Evolutionary conservation across 305 asterid species (phyloP).

Genomic region (Fraxinus dipetala): DNA sequence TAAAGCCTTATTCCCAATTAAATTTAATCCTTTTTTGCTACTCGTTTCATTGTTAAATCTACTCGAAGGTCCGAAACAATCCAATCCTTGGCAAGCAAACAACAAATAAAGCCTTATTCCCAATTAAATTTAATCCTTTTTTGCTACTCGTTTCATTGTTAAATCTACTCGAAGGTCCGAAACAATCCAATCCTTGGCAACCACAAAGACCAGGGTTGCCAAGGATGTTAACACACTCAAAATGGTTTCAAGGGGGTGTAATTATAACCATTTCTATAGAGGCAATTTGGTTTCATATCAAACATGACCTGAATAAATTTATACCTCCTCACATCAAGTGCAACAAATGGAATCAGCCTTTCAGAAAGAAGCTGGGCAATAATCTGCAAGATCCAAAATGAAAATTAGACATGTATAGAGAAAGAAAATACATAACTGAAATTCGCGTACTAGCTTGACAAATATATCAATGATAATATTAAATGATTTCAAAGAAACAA

Average conservation of each 20-base stretch:
- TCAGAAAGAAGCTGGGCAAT: conserved; percentile 99
- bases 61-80: not conserved
- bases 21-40: not conserved
- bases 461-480: not conserved
- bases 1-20: not conserved
- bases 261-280: not conserved
- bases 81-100: not conserved
- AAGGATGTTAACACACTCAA: not conserved
- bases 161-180: not conserved
- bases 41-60: not conserved
- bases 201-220: not conserved
- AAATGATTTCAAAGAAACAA: conserved; percentile 19
- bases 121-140: not conserved
- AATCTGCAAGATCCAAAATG: conserved; percentile 53
- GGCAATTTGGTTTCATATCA: not conserved
- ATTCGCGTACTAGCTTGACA: conserved; percentile 20
- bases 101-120: not conserved
- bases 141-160: not conserved
- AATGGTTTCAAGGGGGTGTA: not conserved
- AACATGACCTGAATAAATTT: not conserved
- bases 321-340: conserved; percentile 99
- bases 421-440: conserved; percentile 4
- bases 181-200: not conserved
- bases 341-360: conserved; percentile 96
- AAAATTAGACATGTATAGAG: conserved; percentile 14